Evolutionary conservation across 2,329 filamentous ascomycete species (phyloP).

Genomic region (Penicillium sp.): DNA sequence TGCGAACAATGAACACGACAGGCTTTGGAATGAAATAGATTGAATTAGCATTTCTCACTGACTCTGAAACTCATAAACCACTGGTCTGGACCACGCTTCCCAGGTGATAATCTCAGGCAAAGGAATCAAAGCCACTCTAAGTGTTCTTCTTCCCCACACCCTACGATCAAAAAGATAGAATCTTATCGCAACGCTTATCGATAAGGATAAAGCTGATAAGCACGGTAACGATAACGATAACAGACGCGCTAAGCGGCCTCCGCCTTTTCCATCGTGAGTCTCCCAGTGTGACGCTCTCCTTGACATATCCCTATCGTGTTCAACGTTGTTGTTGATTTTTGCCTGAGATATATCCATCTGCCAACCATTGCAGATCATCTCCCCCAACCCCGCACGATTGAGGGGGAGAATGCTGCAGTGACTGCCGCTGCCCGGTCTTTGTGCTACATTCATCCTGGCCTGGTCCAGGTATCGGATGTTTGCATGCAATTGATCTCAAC

Average conservation of each 20-base stretch:
- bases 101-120: too few species aligned
- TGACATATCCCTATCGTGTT: background rate
- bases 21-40: background rate
- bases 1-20: background rate
- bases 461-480: conserved; percentile 13
- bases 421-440: conserved; percentile 12
- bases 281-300: background rate
- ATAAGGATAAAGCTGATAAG: background rate
- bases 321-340: background rate
- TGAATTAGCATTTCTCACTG: too few species aligned
- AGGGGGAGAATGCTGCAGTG: conserved; percentile 6
- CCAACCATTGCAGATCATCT: background rate
- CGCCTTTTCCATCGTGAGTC: background rate
- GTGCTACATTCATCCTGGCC: conserved; percentile 12
- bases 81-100: too few species aligned
- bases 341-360: background rate
- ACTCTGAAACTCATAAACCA: too few species aligned
- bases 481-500: conserved; percentile 10
- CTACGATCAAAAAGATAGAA: too few species aligned
- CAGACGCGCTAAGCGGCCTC: background rate
- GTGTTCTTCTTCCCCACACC: too few species aligned
- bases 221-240: background rate
- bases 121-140: too few species aligned
- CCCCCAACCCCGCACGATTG: background rate
- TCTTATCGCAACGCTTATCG: background rate